A percentile compares a stretch with the other conserved stretches of the same genome.
phyloP scores from a whole-genome alignment of 139 green algal genomes.

The Penium margaritaceum region DNA sequence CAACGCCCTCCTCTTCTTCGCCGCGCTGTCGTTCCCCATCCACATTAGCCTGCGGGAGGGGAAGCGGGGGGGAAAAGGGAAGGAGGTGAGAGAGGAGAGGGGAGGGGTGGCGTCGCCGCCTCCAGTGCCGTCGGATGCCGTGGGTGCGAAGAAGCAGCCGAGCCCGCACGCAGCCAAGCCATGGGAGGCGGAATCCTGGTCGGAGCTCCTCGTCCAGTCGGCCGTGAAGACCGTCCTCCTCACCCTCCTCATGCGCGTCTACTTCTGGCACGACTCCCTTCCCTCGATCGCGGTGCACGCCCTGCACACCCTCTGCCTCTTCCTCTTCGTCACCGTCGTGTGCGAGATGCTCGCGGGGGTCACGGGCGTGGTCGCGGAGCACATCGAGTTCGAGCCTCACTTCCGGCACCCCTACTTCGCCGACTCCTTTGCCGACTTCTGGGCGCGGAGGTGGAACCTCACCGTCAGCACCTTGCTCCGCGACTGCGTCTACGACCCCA shows the following conservation, averaged over 20 bases:
- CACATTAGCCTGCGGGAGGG: slow-evolving; percentile 1
- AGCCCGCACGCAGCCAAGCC: neutral
- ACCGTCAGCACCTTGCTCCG: slow-evolving; percentile 22
- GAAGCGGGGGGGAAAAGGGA: neutral
- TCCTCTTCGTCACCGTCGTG: slow-evolving; percentile 21
- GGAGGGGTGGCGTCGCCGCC: no score
- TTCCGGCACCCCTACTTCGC: slow-evolving; percentile 31
- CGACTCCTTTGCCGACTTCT: slow-evolving; percentile 33
- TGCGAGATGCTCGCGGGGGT: slow-evolving; percentile 2
- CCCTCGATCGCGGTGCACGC: neutral
- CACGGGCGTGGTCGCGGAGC: neutral
- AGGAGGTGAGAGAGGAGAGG: neutral
- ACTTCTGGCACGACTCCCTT: neutral
- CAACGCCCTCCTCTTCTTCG: neutral
- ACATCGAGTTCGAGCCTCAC: neutral
- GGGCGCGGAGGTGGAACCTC: slow-evolving; percentile 35
- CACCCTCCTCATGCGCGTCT: slow-evolving; percentile 3
- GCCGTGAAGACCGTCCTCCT: neutral
- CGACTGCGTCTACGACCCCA: slow-evolving; percentile 24
- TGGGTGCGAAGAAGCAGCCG: neutral
- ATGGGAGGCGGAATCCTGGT: slow-evolving; percentile 2
- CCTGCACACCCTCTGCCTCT: slow-evolving; percentile 20
- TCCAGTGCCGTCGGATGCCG: neutral
- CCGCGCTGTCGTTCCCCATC: slow-evolving; percentile 15
- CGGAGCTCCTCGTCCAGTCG: neutral